Conservation (phyloP, 2,329 filamentous ascomycete genomes). For the Trichoderma koningiopsis region DNA sequence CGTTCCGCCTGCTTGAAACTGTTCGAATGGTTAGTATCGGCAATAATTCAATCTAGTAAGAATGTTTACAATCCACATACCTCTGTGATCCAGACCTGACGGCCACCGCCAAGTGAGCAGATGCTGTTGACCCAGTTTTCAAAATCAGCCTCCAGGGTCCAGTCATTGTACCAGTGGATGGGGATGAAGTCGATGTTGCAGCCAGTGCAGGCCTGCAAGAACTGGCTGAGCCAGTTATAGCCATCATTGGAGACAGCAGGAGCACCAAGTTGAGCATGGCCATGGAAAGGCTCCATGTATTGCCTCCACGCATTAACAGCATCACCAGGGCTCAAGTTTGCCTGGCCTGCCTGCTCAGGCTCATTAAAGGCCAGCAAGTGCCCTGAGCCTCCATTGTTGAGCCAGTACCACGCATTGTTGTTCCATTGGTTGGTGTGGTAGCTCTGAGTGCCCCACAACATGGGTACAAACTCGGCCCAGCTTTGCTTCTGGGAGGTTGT, state of each 20-base stretch:
- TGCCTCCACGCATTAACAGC: conserved; percentile 44
- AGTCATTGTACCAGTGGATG: conserved; percentile 51
- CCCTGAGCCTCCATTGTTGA: conserved; percentile 27
- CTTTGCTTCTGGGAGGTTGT: conserved; percentile 29
- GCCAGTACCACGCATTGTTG: conserved; percentile 26
- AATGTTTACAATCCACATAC: conserved; percentile 11
- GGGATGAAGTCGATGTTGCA: conserved; percentile 50
- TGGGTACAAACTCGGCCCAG: conserved; percentile 31
- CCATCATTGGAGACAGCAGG: conserved; percentile 52
- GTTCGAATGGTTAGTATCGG: not conserved
- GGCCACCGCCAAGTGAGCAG: conserved; percentile 39
- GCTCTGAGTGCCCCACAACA: conserved; percentile 31
- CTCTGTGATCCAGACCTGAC: conserved; percentile 51
- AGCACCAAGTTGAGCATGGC: conserved; percentile 47
- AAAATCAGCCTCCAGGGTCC: conserved; percentile 43
- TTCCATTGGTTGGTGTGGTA: conserved; percentile 29
- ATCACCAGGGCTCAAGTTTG: conserved; percentile 34
- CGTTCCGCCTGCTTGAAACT: conserved; percentile 39
- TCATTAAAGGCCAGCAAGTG: conserved; percentile 34
- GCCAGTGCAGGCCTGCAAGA: conserved; percentile 44
- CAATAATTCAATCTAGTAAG: not conserved
- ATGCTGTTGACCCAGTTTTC: conserved; percentile 46
- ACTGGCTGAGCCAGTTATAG: conserved; percentile 47
- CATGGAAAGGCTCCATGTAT: conserved; percentile 50
- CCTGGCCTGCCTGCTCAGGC: conserved; percentile 30